phyloP scores from a whole-genome alignment of 1,284 basidiomycete species.

The Sanghuangporus sanghuang region DNA sequence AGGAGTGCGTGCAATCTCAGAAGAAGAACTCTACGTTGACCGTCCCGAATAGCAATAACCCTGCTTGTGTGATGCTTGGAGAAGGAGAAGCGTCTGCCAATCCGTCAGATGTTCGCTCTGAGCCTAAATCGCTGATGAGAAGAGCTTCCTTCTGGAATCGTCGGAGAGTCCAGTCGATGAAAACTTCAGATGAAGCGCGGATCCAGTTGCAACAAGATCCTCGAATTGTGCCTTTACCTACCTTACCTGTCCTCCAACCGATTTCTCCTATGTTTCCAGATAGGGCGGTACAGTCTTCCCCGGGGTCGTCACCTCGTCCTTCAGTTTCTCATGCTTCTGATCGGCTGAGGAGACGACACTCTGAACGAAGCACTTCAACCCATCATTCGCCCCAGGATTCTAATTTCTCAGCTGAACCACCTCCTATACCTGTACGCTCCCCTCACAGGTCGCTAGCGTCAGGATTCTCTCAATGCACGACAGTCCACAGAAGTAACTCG shows the following conservation, averaged over 20 bases:
- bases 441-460: neutral
- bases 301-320: conserved; percentile 21
- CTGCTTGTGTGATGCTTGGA: neutral
- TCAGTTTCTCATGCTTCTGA: conserved; percentile 28
- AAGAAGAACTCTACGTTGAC: conserved; percentile 2
- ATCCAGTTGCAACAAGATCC: neutral
- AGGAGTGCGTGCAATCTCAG: neutral
- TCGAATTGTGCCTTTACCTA: neutral
- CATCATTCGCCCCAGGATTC: conserved; percentile 18
- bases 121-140: conserved; percentile 5
- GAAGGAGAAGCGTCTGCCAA: neutral
- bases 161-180: conserved; percentile 16
- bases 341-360: conserved; percentile 46
- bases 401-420: conserved; percentile 1
- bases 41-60: neutral
- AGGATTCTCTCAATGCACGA: neutral
- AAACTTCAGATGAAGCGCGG: neutral
- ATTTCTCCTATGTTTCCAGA: conserved; percentile 18
- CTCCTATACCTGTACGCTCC: conserved; percentile 16
- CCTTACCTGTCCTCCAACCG: conserved; percentile 14
- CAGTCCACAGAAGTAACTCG: neutral
- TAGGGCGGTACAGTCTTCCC: conserved; percentile 3
- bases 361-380: conserved; percentile 35
- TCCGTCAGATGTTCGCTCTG: neutral
- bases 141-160: conserved; percentile 18